Evolutionary conservation across 2,329 filamentous ascomycete species (phyloP), one percentile per base, ranked within the genome.

Genomic region (Dissoconium aciculare): DNA sequence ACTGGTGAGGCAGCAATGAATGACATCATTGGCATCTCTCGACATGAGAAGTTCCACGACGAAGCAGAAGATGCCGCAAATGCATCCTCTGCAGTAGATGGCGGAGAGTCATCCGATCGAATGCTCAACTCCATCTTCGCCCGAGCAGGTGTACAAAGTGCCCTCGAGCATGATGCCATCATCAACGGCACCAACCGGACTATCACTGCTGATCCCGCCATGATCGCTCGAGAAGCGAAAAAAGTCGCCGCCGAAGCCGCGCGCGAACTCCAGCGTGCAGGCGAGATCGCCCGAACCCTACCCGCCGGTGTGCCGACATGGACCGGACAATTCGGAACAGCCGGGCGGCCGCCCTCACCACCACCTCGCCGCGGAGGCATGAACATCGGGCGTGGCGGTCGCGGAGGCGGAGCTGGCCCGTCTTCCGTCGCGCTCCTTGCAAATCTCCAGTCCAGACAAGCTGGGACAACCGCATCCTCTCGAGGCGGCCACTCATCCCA

Each of bases 111-210:
- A 3, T 31, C 38, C 8, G 74, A 75, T 32, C 78, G 82, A 26
- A 72, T 95, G 41, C 78, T 95, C 61, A 76, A 85, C 39, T 79
- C 80, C 30, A 83, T 98, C 32, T 93, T 95, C 51, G 77, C 84
- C 1, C 74, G 76, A 24, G 79, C 82, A 1, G 79, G 77, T 2
- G 79, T 95, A 1, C 84, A 92, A 46, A 84, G 79, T n/a, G 82
- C 85, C 0, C 71, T 94, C 26, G 82, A 94, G 46, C 89, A 98
- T 51, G 89, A 95, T 42, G 71, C 83, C 31, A 92, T 95, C 46
- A 71, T 95, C 32, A 80, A 77, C 42, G 78, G 78, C 23, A 78
- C 74, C 43, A 71, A 71, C 30, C 73, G 73, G 19, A 38, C 42
- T 11, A 61, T 81, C 11, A 68, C 73, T 38, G 79, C 83, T 0